A percentile compares a stretch with the other conserved stretches of the same genome.
These are phyloP conservation scores for Leccinellum luteum DNA, from an alignment of 768 basidiomycete species.

Conservation along the genomic window DNA sequence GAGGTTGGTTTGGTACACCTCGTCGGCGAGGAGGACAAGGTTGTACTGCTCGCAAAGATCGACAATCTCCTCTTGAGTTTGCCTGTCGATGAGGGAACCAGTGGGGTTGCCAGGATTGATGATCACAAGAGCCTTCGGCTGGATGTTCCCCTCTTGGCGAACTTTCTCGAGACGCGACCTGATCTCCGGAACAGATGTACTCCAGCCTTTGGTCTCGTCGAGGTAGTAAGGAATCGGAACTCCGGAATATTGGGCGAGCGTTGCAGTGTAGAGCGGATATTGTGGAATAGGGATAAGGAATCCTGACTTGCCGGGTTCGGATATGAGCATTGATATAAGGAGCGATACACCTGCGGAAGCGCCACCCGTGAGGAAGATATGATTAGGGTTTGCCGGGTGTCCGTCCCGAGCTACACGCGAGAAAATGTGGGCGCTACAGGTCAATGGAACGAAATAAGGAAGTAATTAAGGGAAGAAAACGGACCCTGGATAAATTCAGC, in stretches of 20 bases:
- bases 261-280: slow-evolving; percentile 96
- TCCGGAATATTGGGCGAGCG: slow-evolving; percentile 84
- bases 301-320: slow-evolving; percentile 56
- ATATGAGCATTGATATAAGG: slow-evolving; percentile 76
- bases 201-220: slow-evolving; percentile 80
- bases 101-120: slow-evolving; percentile 99
- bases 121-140: slow-evolving; percentile 84
- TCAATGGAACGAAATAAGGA: slow-evolving; percentile 4
- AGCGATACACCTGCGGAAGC: slow-evolving; percentile 94
- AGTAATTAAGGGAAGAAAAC: slow-evolving; percentile 18
- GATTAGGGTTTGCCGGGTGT: slow-evolving; percentile 72
- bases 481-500: slow-evolving; percentile 86
- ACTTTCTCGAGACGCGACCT: slow-evolving; percentile 66
- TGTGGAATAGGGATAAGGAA: slow-evolving; percentile 97
- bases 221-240: slow-evolving; percentile 84
- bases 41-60: slow-evolving; percentile 78
- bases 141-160: slow-evolving; percentile 49
- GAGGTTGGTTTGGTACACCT: slow-evolving; percentile 97
- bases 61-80: slow-evolving; percentile 75
- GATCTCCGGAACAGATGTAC: slow-evolving; percentile 69
- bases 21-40: slow-evolving; percentile 92
- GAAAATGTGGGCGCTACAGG: background rate
- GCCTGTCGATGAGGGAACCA: slow-evolving; percentile 72
- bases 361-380: slow-evolving; percentile 94
- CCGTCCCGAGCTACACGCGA: slow-evolving; percentile 76